Base-by-base conservation (phyloP, 179 eudicot genomes). In the Beta corolliflora region DNA sequence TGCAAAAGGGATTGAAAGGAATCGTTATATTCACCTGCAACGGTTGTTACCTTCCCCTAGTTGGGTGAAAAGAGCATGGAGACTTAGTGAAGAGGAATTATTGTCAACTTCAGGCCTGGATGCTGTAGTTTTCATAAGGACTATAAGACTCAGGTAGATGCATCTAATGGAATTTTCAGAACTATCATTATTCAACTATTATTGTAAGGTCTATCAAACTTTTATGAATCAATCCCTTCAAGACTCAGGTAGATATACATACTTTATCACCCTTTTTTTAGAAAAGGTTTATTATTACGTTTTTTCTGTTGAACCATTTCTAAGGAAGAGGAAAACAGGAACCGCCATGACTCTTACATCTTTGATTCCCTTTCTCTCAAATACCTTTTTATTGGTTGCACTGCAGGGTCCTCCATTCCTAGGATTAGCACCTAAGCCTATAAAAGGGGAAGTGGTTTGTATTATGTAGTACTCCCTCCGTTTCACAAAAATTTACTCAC, bases 21-120 rank as follows among this genome's bases (percentile, higher is more conserved):
- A 19, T 54, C 78, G 56, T 63, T 54, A 66, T 80, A 81, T 81
- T 46, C 80, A 72, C 71, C 75, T 91, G 21, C 92, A 84, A 36
- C 80, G 94, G 50, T 71, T 91, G 53, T 77, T 92, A 73, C 98
- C 98, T 78, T 85, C 92, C 69, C 90, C 93, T 82, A 81, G 89
- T 55, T 94, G 98, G 98, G 74, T 92, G 53, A 84, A 73, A 63
- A 81, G 76, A 80, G 97, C 98, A 21, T 93, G 97, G 97, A 56
- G 85, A 76, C 81, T 91, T 77, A 81, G 92, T 3, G 97, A 93
- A 82, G 97, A 93, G 18, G 98, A 93, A 46, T 75, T 93, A 69
- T 83, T 90, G 69, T 79, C 93, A 60, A 77, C 81, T 76, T 90
- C 93, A 36, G 98, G 98, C 46, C 77, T 93, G 89, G 98, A 93